Evolutionary conservation across 371 early-diverging fungal species (phyloP), one percentile per base, ranked within the genome.

Genomic region (Mucor lusitanicus): DNA sequence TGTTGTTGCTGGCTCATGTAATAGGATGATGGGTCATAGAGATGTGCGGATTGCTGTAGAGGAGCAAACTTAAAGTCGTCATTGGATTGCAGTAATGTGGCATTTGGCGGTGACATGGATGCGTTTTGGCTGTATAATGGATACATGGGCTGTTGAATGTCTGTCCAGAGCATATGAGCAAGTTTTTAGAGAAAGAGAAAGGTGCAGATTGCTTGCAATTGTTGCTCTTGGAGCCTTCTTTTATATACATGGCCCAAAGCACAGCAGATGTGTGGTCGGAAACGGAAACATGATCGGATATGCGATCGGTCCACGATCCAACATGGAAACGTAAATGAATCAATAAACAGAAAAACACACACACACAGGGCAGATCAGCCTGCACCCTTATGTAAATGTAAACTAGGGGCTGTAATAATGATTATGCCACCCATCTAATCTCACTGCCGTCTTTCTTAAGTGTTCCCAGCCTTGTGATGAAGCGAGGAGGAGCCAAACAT

Each of bases 61-160:
- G 61, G 30, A 39, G 59, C 13, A 37, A n/a, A 59, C 21, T 32
- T 59, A 28, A 40, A 32, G n/a, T n/a, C n/a, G 28, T 56, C 56
- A 15, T 17, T 56, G 28, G 32, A 35, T 57, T n/a, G 23, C 12
- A 33, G 30, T 15, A 32, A 15, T 32, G 33, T 9, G n/a, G 30
- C 33, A 19, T 56, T 33, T 13, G 56, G 30, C 19, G 56, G 33
- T 19, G 56, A 53, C 53, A 53, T 53, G 53, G 53, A 12, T 53
- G 27, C 27, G 27, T 13, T 27, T 11, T 23, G 12, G 39, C n/a
- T 40, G 39, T 63, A 11, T 25, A 27, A 39, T 28, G 40, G 15
- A 40, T 67, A 67, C 55, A 61, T 61, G 9, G 55, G 39, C 61
- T 61, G 61, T 33, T 60, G 67, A 55, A 67, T 40, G 50, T 67